Evolutionary conservation across 1,139 yeast genomes (phyloP).

Genomic region (Candida sp.): DNA sequence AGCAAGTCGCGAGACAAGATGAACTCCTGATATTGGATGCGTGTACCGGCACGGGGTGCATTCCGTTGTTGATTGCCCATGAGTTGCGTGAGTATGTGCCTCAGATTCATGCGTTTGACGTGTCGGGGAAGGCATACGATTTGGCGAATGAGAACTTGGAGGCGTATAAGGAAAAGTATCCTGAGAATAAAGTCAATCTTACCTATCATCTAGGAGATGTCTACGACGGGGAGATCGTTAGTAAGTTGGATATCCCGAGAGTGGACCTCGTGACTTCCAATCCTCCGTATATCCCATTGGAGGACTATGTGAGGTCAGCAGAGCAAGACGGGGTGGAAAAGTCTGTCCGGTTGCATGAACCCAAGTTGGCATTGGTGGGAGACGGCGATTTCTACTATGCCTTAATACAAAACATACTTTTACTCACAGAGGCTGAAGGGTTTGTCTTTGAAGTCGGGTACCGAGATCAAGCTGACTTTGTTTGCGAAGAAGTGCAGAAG

Average conservation of each 20-base stretch:
- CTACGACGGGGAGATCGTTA: constrained; percentile 17
- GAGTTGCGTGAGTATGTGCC: constrained; percentile 21
- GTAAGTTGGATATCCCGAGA: constrained; percentile 4
- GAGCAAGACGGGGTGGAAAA: constrained; percentile 44
- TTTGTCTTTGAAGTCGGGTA: constrained; percentile 50
- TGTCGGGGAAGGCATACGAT: constrained; percentile 55
- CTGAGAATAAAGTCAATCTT: constrained; percentile 14
- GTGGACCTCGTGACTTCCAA: constrained; percentile 72
- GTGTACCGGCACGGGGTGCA: constrained; percentile 94
- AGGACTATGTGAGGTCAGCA: constrained; percentile 38
- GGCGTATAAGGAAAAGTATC: constrained; percentile 9
- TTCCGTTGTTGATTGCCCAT: constrained; percentile 58
- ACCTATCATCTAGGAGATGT: constrained; percentile 28
- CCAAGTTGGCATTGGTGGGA: constrained; percentile 77
- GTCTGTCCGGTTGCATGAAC: constrained; percentile 79
- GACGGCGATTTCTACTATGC: constrained; percentile 71
- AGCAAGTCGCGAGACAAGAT: constrained; percentile 3
- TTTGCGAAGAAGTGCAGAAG: constrained; percentile 16
- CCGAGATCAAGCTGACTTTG: constrained; percentile 33
- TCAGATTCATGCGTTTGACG: constrained; percentile 59
- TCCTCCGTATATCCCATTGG: constrained; percentile 82
- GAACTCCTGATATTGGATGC: constrained; percentile 56
- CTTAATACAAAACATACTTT: constrained; percentile 47
- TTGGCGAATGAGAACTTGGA: constrained; percentile 53
- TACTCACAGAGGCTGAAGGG: constrained; percentile 39